A percentile compares a stretch with the other conserved stretches of the same genome.
phyloP scores from a whole-genome alignment of 768 basidiomycete genomes.

The Suillus fuscotomentosus region DNA sequence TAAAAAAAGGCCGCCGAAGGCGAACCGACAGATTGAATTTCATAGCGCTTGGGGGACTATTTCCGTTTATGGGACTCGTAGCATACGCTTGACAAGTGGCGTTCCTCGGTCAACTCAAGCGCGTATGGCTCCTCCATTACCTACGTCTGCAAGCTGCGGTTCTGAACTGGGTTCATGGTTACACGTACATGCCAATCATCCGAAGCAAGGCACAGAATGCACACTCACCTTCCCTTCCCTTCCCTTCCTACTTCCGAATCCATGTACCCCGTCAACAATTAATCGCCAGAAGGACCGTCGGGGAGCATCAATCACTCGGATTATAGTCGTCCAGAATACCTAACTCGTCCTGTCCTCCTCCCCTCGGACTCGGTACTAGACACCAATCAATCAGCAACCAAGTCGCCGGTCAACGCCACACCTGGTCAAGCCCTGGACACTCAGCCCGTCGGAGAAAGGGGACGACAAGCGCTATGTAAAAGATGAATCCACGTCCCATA shows the following conservation, averaged over 20 bases:
- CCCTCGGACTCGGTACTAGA: neutral
- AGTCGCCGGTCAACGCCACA: neutral
- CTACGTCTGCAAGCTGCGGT: neutral
- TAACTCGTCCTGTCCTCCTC: neutral
- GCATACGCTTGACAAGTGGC: neutral
- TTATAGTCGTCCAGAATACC: neutral
- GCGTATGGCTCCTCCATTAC: too few relatives aligned
- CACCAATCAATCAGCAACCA: neutral
- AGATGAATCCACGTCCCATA: neutral
- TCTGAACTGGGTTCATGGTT: neutral
- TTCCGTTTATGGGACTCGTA: neutral
- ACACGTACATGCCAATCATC: constrained; percentile 1
- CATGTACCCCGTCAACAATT: constrained; percentile 3
- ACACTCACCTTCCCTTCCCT: neutral
- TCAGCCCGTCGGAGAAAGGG: neutral
- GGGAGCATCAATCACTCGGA: neutral
- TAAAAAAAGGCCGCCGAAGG: neutral
- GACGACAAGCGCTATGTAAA: neutral
- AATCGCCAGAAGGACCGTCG: constrained; percentile 2
- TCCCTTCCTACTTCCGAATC: neutral
- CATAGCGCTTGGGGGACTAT: neutral
- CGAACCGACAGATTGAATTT: neutral
- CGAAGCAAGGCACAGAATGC: neutral
- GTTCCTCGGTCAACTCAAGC: neutral
- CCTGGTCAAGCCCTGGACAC: neutral